Conservation (phyloP, 176 grass and related monocot genomes). For the Carex littledalei region DNA sequence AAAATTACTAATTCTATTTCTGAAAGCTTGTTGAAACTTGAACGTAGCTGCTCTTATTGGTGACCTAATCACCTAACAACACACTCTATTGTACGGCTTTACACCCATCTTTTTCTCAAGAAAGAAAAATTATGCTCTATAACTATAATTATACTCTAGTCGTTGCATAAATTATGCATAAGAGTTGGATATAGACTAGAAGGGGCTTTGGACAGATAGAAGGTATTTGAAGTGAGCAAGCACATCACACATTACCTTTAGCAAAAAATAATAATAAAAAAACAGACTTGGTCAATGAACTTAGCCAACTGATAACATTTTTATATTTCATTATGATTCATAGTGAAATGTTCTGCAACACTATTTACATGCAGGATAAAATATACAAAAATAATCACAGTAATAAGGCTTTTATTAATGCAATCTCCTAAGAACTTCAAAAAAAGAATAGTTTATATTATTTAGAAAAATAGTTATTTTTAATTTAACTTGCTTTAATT, state of each 20-base stretch:
- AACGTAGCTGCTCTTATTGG: constrained; percentile 5
- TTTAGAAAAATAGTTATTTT: background rate
- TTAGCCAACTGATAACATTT: background rate
- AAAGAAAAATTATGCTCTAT: background rate
- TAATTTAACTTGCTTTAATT: background rate
- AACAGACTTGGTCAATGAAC: background rate
- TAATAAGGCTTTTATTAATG: background rate
- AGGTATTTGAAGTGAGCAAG: background rate
- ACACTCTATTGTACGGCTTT: background rate
- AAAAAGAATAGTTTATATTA: no score
- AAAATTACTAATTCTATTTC: background rate
- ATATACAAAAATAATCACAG: background rate
- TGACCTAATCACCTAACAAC: constrained; percentile 16
- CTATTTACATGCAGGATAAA: background rate
- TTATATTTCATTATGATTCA: constrained; percentile 6
- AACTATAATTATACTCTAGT: background rate
- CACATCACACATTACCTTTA: background rate
- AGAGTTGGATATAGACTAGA: background rate
- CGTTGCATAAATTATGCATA: background rate
- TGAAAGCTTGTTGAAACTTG: background rate
- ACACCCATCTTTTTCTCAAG: background rate
- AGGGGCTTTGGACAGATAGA: no score
- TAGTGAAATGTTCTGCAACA: background rate
- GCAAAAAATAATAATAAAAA: background rate
- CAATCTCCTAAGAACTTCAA: background rate